Percentiles rank a stretch among this genome's conserved stretches.
These are phyloP conservation scores for Leptodermis oblonga DNA, from an alignment of 257 asterid species.

Conservation along the genomic window DNA sequence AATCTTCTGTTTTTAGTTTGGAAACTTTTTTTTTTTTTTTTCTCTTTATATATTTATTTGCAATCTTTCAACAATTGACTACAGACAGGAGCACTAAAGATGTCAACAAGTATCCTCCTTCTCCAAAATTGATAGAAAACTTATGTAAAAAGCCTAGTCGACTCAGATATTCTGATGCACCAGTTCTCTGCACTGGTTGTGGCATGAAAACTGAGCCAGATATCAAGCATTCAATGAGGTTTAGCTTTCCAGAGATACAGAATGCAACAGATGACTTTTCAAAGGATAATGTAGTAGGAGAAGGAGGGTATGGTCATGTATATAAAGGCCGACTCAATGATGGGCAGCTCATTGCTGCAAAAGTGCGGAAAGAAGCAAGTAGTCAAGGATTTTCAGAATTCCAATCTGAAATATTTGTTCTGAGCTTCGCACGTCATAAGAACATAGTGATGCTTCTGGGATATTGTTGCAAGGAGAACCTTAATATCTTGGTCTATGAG, in stretches of 20 bases:
- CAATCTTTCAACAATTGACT: constrained; percentile 5
- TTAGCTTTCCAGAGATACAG: constrained; percentile 65
- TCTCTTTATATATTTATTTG: neutral
- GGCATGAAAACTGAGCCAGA: constrained; percentile 60
- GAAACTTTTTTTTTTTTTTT: neutral
- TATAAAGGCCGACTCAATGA: constrained; percentile 65
- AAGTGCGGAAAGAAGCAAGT: constrained; percentile 76
- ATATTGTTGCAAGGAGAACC: constrained; percentile 73
- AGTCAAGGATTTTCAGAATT: constrained; percentile 66
- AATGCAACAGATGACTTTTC: constrained; percentile 65
- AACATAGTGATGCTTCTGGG: constrained; percentile 87
- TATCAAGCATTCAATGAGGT: constrained; percentile 44
- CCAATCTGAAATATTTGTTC: constrained; percentile 60
- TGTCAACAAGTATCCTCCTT: constrained; percentile 18
- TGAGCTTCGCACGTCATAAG: constrained; percentile 74
- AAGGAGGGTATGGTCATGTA: constrained; percentile 81
- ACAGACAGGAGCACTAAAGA: constrained; percentile 32
- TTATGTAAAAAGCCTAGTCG: constrained; percentile 33
- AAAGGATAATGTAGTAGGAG: constrained; percentile 61
- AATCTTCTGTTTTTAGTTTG: neutral
- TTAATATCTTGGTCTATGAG: constrained; percentile 71
- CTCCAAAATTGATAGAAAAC: constrained; percentile 24
- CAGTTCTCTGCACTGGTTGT: constrained; percentile 67
- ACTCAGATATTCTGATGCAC: constrained; percentile 43
- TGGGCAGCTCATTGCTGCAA: constrained; percentile 79